Percentiles rank a stretch among this genome's conserved stretches.
phyloP scores from a whole-genome alignment of 164 flowering plant genomes.

The Macadamia tetraphylla region DNA sequence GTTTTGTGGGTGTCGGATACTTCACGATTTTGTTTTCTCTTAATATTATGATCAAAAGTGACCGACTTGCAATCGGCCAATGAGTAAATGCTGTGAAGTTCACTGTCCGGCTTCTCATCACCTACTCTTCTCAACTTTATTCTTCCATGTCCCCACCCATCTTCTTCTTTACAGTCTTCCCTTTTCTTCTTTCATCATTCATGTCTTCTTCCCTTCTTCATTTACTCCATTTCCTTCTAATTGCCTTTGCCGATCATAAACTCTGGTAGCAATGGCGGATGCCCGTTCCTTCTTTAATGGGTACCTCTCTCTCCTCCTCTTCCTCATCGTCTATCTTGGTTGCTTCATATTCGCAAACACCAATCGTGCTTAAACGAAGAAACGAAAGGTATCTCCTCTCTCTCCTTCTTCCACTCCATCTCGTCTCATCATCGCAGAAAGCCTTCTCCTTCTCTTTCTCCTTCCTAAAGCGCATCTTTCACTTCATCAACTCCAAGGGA shows the following conservation, averaged over 20 bases:
- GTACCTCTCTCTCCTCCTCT: conserved; percentile 27
- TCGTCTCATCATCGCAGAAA: conserved; percentile 22
- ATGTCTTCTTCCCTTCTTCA: not conserved
- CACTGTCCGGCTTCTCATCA: not conserved
- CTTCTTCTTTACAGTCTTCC: not conserved
- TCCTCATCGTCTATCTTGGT: conserved; percentile 58
- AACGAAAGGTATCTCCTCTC: conserved; percentile 18
- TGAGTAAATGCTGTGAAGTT: too few species aligned
- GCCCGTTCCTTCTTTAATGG: conserved; percentile 25
- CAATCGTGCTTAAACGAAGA: conserved; percentile 18
- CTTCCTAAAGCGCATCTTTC: conserved; percentile 41
- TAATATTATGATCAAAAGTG: too few species aligned
- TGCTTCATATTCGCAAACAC: conserved; percentile 39
- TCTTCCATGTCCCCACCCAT: conserved; percentile 8
- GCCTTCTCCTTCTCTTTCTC: conserved; percentile 36
- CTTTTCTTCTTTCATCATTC: conserved; percentile 3
- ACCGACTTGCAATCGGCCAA: too few species aligned
- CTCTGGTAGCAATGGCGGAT: conserved; percentile 17
- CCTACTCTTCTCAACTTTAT: conserved; percentile 6
- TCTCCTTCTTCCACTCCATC: conserved; percentile 4
- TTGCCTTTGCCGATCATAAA: not conserved
- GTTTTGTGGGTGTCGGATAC: too few species aligned
- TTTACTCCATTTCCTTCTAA: not conserved
- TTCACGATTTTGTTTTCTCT: too few species aligned
- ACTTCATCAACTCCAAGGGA: conserved; percentile 13